These are phyloP conservation scores for Euphrasia confusa DNA, from an alignment of 257 asterid species.

Conservation along the genomic window DNA sequence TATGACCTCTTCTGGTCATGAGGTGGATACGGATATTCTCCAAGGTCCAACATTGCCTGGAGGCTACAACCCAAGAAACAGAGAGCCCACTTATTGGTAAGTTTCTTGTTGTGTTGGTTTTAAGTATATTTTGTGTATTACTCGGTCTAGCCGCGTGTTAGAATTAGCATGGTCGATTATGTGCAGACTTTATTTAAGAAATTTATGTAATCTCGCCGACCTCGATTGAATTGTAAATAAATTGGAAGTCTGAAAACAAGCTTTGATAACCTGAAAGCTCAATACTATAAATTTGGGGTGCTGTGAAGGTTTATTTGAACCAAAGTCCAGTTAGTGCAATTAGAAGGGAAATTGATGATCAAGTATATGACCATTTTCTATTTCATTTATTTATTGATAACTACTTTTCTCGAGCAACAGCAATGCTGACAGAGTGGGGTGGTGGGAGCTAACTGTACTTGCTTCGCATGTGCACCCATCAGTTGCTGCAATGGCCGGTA, in stretches of 20 bases:
- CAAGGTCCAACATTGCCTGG: constrained; percentile 41
- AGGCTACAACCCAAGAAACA: constrained; percentile 68
- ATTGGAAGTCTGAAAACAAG: too few relatives aligned
- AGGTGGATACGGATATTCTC: constrained; percentile 18
- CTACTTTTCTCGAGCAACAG: constrained; percentile 39
- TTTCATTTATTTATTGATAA: neutral
- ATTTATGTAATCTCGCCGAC: too few relatives aligned
- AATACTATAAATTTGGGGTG: too few relatives aligned
- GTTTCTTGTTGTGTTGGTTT: neutral
- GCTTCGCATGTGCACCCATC: constrained; percentile 94
- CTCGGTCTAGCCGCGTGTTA: neutral
- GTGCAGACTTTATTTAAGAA: too few relatives aligned
- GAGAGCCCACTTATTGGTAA: constrained; percentile 90
- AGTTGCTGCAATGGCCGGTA: constrained; percentile 87
- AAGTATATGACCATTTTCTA: too few relatives aligned
- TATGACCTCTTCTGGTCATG: constrained; percentile 27
- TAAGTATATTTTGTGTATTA: neutral
- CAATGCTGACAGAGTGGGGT: constrained; percentile 82
- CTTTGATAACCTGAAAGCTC: too few relatives aligned
- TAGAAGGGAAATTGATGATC: too few relatives aligned
- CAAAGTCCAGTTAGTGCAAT: too few relatives aligned
- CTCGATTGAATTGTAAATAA: too few relatives aligned
- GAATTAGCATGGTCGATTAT: too few relatives aligned
- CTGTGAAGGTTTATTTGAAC: too few relatives aligned
- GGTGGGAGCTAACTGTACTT: constrained; percentile 85